These are phyloP conservation scores for Prorocentrum cordatum DNA, from an alignment of 169 alveolate species.

Conservation along the genomic window DNA sequence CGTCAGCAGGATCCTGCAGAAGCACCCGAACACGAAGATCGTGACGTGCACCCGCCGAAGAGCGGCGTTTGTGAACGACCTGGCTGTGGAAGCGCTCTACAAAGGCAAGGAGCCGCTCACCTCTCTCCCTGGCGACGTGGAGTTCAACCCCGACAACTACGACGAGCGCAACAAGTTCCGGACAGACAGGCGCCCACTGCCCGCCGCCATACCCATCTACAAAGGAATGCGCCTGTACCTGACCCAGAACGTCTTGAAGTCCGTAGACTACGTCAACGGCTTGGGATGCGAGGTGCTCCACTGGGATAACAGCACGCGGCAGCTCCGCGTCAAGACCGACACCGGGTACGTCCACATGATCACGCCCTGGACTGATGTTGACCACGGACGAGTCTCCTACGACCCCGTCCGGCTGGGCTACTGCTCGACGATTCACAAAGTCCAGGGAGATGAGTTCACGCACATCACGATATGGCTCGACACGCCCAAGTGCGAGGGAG, in stretches of 20 bases:
- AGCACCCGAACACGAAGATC: background rate
- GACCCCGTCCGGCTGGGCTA: background rate
- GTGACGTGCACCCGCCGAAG: background rate
- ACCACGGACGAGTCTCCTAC: background rate
- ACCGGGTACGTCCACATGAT: background rate
- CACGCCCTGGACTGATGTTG: background rate
- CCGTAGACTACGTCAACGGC: background rate
- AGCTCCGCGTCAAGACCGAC: background rate
- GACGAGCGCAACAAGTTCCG: background rate
- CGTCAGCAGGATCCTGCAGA: background rate
- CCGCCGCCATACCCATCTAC: background rate
- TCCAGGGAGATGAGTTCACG: background rate
- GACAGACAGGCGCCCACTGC: background rate
- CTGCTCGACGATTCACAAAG: background rate
- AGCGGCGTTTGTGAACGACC: background rate
- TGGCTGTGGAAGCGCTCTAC: background rate
- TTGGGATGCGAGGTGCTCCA: background rate
- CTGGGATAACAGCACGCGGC: background rate
- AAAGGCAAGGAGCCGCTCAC: background rate
- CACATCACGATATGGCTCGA: background rate
- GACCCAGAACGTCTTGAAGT: background rate
- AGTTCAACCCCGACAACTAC: background rate
- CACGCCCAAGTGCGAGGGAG: background rate
- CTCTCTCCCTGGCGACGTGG: background rate
- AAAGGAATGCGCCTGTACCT: background rate